These are phyloP conservation scores for Nevesoporus exiguus DNA, from an alignment of 768 basidiomycete species.

Conservation along the genomic window DNA sequence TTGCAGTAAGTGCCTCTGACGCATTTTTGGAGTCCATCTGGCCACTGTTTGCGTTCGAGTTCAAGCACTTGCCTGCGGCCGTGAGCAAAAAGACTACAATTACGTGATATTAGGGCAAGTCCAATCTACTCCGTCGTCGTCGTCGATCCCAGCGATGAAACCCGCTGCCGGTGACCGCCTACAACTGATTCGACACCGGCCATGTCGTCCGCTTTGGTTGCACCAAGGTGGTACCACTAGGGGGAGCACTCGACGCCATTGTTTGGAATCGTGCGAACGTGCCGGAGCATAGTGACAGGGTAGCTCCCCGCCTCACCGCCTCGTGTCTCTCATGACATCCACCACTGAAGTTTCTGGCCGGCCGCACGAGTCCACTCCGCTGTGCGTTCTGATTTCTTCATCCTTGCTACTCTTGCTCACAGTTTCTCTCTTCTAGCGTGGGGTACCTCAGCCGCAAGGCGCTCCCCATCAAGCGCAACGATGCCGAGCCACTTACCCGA, in stretches of 20 bases:
- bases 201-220: constrained; percentile 1
- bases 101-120: constrained; percentile 23
- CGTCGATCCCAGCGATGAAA: constrained; percentile 9
- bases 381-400: constrained; percentile 38
- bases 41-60: neutral
- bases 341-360: constrained; percentile 39
- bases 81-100: constrained; percentile 24
- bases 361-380: constrained; percentile 50
- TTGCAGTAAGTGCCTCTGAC: constrained; percentile 27
- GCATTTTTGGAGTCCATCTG: constrained; percentile 25
- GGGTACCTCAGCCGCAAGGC: constrained; percentile 61
- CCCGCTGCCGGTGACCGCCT: constrained; percentile 1
- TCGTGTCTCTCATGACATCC: constrained; percentile 46
- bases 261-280: constrained; percentile 29
- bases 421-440: constrained; percentile 34
- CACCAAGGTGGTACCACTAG: neutral
- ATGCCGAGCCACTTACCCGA: constrained; percentile 79
- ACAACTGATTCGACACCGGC: neutral
- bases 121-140: neutral
- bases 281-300: constrained; percentile 19
- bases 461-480: constrained; percentile 76
- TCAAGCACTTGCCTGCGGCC: constrained; percentile 1
- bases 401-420: constrained; percentile 12
- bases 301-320: constrained; percentile 30
- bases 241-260: constrained; percentile 14